Evolutionary conservation across 2,329 filamentous ascomycete genomes (phyloP).

Genomic region (Beauveria sp.): DNA sequence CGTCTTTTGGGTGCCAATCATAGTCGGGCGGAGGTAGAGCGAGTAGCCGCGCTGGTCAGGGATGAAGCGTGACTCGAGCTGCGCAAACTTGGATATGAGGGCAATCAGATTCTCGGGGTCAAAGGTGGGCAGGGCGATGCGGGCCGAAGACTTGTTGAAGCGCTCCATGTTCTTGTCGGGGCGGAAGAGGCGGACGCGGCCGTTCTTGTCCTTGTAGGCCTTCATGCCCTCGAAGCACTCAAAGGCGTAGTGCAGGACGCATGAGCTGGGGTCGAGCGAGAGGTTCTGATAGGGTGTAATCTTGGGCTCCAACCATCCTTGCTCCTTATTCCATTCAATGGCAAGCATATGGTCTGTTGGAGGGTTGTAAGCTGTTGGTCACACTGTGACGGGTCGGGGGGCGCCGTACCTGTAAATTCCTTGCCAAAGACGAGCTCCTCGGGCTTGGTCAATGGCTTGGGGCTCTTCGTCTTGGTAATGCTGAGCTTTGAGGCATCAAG

Average conservation of each 20-base stretch:
- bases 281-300: constrained; percentile 97
- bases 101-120: constrained; percentile 66
- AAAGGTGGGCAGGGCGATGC: constrained; percentile 90
- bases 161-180: constrained; percentile 95
- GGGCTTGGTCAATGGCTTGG: constrained; percentile 65
- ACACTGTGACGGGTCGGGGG: neutral
- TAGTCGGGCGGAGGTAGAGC: constrained; percentile 87
- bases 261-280: constrained; percentile 88
- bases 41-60: constrained; percentile 82
- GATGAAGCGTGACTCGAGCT: constrained; percentile 83
- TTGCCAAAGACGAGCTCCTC: constrained; percentile 84
- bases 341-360: constrained; percentile 87
- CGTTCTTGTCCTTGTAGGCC: constrained; percentile 83
- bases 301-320: constrained; percentile 75
- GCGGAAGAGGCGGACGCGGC: constrained; percentile 78
- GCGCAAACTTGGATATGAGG: constrained; percentile 71
- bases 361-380: neutral
- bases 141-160: constrained; percentile 81
- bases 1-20: constrained; percentile 95
- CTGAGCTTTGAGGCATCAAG: constrained; percentile 72
- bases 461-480: constrained; percentile 65
- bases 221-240: constrained; percentile 99
- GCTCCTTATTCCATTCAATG: constrained; percentile 79
- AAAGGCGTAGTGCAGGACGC: constrained; percentile 98
- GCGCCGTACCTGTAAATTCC: constrained; percentile 70